Evolutionary conservation across 441 rosid genomes (phyloP), one percentile per base, ranked within the genome.

Genomic region (Adansonia grandidieri): DNA sequence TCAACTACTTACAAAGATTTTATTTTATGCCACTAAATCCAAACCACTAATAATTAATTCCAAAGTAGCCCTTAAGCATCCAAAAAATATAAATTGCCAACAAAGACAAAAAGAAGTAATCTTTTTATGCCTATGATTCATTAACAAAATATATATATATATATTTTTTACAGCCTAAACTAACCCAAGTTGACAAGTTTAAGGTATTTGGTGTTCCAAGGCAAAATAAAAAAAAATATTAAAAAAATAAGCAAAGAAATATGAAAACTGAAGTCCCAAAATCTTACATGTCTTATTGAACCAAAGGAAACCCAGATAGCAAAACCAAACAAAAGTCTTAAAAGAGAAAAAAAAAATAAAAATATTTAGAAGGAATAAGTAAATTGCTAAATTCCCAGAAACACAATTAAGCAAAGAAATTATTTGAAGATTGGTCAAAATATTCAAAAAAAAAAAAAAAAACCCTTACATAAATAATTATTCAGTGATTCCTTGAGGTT

Each of bases 21-120:
- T 13, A 28, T 32, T 63, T 63, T 19, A 63, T 5, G 48, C 14
- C 13, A 65, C 61, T 3, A 2, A 42, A 17, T 28, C 28, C 32
- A 68, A 47, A 19, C 72, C 54, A 4, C 28, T 9, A 44, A 66
- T 15, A 45, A 45, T 19, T n/a, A 67, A 67, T 68, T 67, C 54
- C 32, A 67, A 17, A 67, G 7, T 32, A 24, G n/a, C 58, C 58
- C 20, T 15, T 54, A 54, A 54, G 17, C 56, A 51, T 6, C 56
- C 17, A 14, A 9, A 51, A 54, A 15, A 0, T 6, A n/a, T n/a
- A 56, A 56, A 56, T 9, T n/a, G 24, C 24, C 22, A n/a, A 40
- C 7, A 40, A 2, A 65, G 7, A 65, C 24, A 42, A 42, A n/a
- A 65, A 15, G 13, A 40, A 65, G 0, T 11, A 51, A 2, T 1